A percentile compares a stretch with the other conserved stretches of the same genome.
These are phyloP conservation scores for Lachnellula arida DNA, from an alignment of 2,329 filamentous ascomycete species.

Conservation along the genomic window DNA sequence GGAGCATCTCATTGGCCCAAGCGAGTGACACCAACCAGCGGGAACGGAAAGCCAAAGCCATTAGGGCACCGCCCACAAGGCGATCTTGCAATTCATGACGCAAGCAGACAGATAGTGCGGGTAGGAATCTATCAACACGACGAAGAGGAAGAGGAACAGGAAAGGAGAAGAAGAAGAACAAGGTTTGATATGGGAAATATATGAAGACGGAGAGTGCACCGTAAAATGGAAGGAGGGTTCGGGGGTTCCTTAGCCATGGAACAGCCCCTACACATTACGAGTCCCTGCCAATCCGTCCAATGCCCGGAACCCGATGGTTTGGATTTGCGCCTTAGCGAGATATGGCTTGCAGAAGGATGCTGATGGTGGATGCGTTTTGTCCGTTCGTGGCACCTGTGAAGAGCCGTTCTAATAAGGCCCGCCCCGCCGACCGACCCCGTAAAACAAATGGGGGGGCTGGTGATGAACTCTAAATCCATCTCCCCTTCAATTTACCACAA, in stretches of 20 bases:
- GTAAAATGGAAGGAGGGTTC: not conserved
- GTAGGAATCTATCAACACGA: not conserved
- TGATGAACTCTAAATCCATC: not conserved
- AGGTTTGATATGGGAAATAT: not conserved
- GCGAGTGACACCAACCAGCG: slow-evolving; percentile 4
- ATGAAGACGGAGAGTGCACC: not conserved
- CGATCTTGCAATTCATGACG: not conserved
- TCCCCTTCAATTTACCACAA: not conserved
- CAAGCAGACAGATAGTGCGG: not conserved
- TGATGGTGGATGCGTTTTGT: not conserved
- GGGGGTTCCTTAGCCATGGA: not conserved
- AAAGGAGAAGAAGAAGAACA: not conserved
- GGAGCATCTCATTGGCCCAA: slow-evolving; percentile 9
- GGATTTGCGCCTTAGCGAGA: too few species aligned
- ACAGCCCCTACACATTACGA: not conserved
- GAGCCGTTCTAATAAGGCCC: not conserved
- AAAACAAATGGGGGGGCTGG: not conserved
- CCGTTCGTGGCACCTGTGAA: not conserved
- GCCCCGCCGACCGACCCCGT: not conserved
- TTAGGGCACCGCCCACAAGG: not conserved
- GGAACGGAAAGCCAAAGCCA: slow-evolving; percentile 10
- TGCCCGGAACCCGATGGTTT: not conserved
- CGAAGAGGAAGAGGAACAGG: not conserved
- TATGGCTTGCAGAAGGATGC: not conserved
- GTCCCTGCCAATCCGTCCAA: not conserved